Evolutionary conservation across 1,284 basidiomycete species (phyloP).

Genomic region (Ganoderma multipileum): DNA sequence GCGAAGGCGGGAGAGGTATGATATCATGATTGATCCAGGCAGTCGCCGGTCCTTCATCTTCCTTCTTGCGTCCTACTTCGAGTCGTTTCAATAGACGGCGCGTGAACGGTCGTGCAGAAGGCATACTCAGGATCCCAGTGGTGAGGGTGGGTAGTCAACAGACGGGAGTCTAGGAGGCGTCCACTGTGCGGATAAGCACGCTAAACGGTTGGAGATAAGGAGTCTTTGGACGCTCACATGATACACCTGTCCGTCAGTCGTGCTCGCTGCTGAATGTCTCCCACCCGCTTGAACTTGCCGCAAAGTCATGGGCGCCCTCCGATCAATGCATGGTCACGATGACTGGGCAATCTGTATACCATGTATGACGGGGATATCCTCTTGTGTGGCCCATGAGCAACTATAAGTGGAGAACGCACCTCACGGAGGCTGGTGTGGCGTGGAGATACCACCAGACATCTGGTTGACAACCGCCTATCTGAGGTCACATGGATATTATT

Average conservation of each 20-base stretch:
- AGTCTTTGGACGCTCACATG: background rate
- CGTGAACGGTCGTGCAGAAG: background rate
- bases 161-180: background rate
- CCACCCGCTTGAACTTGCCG: background rate
- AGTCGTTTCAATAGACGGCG: conserved; percentile 21
- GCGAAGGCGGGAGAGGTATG: conserved; percentile 31
- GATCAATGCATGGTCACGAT: background rate
- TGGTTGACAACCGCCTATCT: too few relatives aligned
- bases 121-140: background rate
- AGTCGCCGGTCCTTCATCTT: conserved; percentile 18
- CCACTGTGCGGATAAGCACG: background rate
- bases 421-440: background rate
- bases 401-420: too few relatives aligned
- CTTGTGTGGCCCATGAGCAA: too few relatives aligned
- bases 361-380: background rate
- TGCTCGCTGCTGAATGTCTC: background rate
- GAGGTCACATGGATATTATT: too few relatives aligned
- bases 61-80: conserved; percentile 26
- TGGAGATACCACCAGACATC: background rate
- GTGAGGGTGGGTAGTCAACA: background rate
- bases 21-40: conserved; percentile 36
- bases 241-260: background rate
- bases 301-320: background rate
- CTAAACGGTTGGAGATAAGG: background rate
- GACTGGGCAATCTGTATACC: too few relatives aligned